Evolutionary conservation across 352 stramenopile genomes (phyloP).

Genomic region (Pythium angustatum): DNA sequence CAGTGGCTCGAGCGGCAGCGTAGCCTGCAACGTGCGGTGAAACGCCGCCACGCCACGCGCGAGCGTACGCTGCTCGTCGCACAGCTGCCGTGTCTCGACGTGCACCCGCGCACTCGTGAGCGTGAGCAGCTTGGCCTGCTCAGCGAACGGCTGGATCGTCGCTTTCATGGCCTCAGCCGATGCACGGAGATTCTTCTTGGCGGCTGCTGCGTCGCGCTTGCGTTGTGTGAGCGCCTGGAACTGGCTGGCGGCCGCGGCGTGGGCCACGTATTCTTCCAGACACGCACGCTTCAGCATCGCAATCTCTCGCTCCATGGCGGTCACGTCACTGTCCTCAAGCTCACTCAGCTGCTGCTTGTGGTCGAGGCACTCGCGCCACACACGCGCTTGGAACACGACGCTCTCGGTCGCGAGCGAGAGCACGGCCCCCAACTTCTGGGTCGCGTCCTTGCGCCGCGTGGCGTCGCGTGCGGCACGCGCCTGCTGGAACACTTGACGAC

Average conservation of each 20-base stretch:
- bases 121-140: conserved; percentile 58
- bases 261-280: conserved; percentile 43
- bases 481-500: conserved; percentile 58
- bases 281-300: conserved; percentile 47
- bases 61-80: conserved; percentile 49
- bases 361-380: conserved; percentile 71
- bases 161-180: conserved; percentile 44
- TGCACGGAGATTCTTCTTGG: conserved; percentile 28
- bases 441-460: conserved; percentile 29
- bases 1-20: conserved; percentile 53
- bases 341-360: conserved; percentile 41
- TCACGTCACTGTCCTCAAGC: conserved; percentile 44
- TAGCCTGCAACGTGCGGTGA: conserved; percentile 37
- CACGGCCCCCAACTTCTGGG: conserved; percentile 36
- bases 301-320: conserved; percentile 48
- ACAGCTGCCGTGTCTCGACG: conserved; percentile 50
- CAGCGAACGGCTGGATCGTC: conserved; percentile 59
- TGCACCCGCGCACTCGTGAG: conserved; percentile 42
- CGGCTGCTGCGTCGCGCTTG: conserved; percentile 38
- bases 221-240: conserved; percentile 37
- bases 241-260: conserved; percentile 37
- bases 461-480: conserved; percentile 28
- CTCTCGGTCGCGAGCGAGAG: conserved; percentile 37
- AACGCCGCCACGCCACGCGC: conserved; percentile 42
- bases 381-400: conserved; percentile 65